phyloP scores from a whole-genome alignment of 352 stramenopile species.

The Globisporangium nunn region DNA sequence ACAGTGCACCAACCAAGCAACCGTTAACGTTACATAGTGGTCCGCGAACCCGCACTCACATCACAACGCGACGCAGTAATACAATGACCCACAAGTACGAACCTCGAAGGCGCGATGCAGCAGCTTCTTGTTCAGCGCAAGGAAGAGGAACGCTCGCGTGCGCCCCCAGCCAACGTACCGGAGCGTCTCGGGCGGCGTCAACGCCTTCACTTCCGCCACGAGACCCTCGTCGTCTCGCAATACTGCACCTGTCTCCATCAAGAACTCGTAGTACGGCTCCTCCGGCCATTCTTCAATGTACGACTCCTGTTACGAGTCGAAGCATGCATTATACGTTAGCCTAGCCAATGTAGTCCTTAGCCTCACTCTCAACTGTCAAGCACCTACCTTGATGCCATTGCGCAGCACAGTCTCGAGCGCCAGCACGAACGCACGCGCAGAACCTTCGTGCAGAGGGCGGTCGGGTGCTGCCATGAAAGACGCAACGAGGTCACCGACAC shows the following conservation, averaged over 20 bases:
- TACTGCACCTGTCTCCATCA: constrained; percentile 50
- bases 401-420: constrained; percentile 56
- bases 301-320: constrained; percentile 19
- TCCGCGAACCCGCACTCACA: too few relatives aligned
- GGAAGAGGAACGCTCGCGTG: constrained; percentile 52
- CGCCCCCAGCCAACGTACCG: constrained; percentile 56
- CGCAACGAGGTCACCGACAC: constrained; percentile 61
- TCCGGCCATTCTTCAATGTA: constrained; percentile 52
- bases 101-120: constrained; percentile 65
- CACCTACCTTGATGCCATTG: constrained; percentile 53
- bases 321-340: not conserved
- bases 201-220: constrained; percentile 38
- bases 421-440: constrained; percentile 46
- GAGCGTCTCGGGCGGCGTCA: constrained; percentile 25
- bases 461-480: constrained; percentile 67
- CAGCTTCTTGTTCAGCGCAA: constrained; percentile 71
- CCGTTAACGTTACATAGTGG: not conserved
- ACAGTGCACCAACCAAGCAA: constrained; percentile 2
- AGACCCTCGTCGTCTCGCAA: constrained; percentile 64
- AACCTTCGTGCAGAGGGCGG: constrained; percentile 67
- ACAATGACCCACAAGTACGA: not conserved
- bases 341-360: not conserved
- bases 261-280: constrained; percentile 64
- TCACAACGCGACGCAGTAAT: too few relatives aligned
- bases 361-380: not conserved